Conservation (phyloP, 257 asterid genomes). For the Przewalskia tangutica region DNA sequence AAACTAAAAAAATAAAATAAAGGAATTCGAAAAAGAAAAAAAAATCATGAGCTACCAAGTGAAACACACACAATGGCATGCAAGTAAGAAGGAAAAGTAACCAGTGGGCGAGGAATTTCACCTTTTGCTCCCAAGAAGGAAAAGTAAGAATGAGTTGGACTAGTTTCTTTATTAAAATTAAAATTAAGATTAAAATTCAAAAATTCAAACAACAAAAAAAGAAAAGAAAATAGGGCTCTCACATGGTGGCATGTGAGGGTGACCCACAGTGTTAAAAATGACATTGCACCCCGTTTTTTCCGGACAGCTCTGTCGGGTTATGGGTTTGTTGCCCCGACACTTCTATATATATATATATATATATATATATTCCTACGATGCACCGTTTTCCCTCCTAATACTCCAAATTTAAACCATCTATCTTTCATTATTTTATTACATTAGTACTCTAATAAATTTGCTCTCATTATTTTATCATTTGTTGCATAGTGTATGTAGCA, state of each 20-base stretch:
- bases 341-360: conserved; percentile 10
- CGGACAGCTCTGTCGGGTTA: conserved; percentile 54
- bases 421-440: background rate
- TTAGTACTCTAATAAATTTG: background rate
- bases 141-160: background rate
- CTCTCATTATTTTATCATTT: background rate
- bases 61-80: background rate
- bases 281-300: conserved; percentile 48
- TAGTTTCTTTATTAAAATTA: too few species aligned
- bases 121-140: too few species aligned
- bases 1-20: too few species aligned
- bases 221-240: conserved; percentile 15
- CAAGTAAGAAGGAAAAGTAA: background rate
- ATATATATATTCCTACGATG: conserved; percentile 6
- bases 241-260: conserved; percentile 75
- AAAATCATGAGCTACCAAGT: background rate
- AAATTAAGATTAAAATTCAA: too few species aligned
- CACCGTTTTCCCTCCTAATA: background rate
- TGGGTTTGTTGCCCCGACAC: conserved; percentile 16
- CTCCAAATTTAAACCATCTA: background rate
- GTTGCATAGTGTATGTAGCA: background rate
- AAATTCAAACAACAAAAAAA: background rate
- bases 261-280: conserved; percentile 57
- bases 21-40: too few species aligned
- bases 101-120: too few species aligned